Percentiles rank a stretch among this genome's conserved stretches.
Evolutionary conservation across 257 asterid genomes (phyloP).

Genomic region (Gentiana straminea): DNA sequence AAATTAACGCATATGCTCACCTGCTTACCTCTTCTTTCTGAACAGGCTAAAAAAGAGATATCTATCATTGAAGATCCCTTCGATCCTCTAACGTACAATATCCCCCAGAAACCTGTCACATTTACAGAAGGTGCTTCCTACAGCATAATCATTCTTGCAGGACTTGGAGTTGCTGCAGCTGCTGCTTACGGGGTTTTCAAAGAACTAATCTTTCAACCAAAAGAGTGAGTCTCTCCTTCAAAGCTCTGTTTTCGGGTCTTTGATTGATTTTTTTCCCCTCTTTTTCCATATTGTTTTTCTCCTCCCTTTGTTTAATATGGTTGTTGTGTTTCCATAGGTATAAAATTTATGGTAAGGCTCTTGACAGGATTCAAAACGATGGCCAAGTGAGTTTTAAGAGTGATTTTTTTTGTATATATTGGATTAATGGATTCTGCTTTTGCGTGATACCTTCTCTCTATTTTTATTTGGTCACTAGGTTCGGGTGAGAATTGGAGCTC

Average conservation of each 20-base stretch:
- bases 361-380: slow-evolving; percentile 76
- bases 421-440: neutral
- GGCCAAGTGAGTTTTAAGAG: slow-evolving; percentile 43
- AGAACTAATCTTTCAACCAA: slow-evolving; percentile 83
- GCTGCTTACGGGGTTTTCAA: slow-evolving; percentile 88
- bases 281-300: slow-evolving; percentile 5
- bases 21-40: neutral
- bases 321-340: slow-evolving; percentile 36
- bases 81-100: slow-evolving; percentile 87
- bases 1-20: neutral
- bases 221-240: slow-evolving; percentile 46
- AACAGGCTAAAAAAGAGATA: slow-evolving; percentile 60
- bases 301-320: slow-evolving; percentile 10
- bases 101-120: slow-evolving; percentile 91
- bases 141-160: slow-evolving; percentile 69
- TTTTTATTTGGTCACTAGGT: slow-evolving; percentile 35
- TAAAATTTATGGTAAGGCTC: slow-evolving; percentile 74
- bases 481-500: slow-evolving; percentile 74
- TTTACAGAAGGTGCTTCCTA: slow-evolving; percentile 95
- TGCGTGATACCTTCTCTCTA: slow-evolving; percentile 5
- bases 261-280: slow-evolving; percentile 2
- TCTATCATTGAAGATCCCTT: slow-evolving; percentile 76
- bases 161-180: slow-evolving; percentile 78
- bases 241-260: neutral
- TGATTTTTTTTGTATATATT: neutral